These are phyloP conservation scores for Arbutus unedo DNA, from an alignment of 148 eudicot genomes.

Conservation along the genomic window DNA sequence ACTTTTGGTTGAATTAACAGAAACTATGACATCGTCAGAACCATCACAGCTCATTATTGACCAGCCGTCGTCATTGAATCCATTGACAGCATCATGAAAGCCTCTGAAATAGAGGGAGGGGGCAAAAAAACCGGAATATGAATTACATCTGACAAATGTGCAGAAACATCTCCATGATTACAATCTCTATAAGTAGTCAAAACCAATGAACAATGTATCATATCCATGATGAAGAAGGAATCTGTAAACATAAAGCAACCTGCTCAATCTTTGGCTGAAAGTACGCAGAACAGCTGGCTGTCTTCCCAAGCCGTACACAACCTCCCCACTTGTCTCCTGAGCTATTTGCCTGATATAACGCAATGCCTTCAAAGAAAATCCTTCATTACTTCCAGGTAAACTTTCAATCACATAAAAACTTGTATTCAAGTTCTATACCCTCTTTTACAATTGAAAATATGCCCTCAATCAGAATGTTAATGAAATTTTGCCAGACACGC, in stretches of 20 bases:
- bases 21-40: slow-evolving; percentile 73
- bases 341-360: slow-evolving; percentile 90
- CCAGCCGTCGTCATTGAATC: slow-evolving; percentile 94
- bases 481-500: neutral
- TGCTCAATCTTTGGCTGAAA: slow-evolving; percentile 89
- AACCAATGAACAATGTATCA: neutral
- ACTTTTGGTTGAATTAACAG: slow-evolving; percentile 65
- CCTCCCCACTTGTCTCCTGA: slow-evolving; percentile 95
- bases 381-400: slow-evolving; percentile 7
- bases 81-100: slow-evolving; percentile 88
- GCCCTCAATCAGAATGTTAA: neutral
- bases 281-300: slow-evolving; percentile 93
- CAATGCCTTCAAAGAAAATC: slow-evolving; percentile 53
- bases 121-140: neutral
- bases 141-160: neutral
- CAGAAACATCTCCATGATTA: neutral
- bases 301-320: slow-evolving; percentile 81
- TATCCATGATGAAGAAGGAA: slow-evolving; percentile 1
- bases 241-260: slow-evolving; percentile 35
- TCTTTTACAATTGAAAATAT: neutral
- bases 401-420: neutral
- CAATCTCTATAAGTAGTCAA: neutral
- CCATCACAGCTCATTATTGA: slow-evolving; percentile 71
- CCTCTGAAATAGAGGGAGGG: slow-evolving; percentile 49
- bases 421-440: slow-evolving; percentile 8